A percentile compares a stretch with the other conserved stretches of the same genome.
These are phyloP conservation scores for Scutellaria galericulata DNA, from an alignment of 257 asterid genomes.

Conservation along the genomic window DNA sequence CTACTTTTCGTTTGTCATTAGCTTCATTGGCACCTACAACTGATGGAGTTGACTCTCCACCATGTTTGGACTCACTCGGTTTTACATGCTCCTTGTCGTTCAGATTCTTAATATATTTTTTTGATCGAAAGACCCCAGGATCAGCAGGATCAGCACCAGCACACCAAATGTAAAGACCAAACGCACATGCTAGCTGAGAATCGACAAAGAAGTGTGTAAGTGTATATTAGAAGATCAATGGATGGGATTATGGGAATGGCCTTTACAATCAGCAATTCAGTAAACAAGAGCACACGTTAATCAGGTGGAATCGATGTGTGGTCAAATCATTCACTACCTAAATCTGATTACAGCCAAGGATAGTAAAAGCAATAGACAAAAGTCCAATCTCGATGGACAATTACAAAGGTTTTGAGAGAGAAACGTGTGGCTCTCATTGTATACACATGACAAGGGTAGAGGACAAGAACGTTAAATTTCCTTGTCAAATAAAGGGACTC, in stretches of 20 bases:
- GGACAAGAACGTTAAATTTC: constrained; percentile 41
- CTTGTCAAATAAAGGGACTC: constrained; percentile 37
- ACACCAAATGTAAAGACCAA: constrained; percentile 93
- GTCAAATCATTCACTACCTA: constrained; percentile 16
- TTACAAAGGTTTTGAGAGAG: constrained; percentile 25
- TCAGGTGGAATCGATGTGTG: background rate
- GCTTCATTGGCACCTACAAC: constrained; percentile 58
- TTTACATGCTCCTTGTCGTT: constrained; percentile 50
- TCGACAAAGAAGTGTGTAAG: background rate
- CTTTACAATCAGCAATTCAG: background rate
- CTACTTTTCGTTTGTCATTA: constrained; percentile 42
- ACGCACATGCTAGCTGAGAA: constrained; percentile 71
- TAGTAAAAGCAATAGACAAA: constrained; percentile 37
- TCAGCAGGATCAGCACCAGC: constrained; percentile 98
- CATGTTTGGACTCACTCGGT: constrained; percentile 52
- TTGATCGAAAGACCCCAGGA: constrained; percentile 83
- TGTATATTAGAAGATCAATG: background rate
- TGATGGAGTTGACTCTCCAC: constrained; percentile 68
- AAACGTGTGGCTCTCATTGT: constrained; percentile 42
- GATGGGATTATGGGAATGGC: background rate
- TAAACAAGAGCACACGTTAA: background rate
- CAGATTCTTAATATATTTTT: constrained; percentile 67
- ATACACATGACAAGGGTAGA: constrained; percentile 39
- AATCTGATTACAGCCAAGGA: constrained; percentile 33
- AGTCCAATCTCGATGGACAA: constrained; percentile 27